A percentile compares a stretch with the other conserved stretches of the same genome.
Evolutionary conservation across 768 basidiomycete species (phyloP).

Genomic region (Rossbeevera mucosa): DNA sequence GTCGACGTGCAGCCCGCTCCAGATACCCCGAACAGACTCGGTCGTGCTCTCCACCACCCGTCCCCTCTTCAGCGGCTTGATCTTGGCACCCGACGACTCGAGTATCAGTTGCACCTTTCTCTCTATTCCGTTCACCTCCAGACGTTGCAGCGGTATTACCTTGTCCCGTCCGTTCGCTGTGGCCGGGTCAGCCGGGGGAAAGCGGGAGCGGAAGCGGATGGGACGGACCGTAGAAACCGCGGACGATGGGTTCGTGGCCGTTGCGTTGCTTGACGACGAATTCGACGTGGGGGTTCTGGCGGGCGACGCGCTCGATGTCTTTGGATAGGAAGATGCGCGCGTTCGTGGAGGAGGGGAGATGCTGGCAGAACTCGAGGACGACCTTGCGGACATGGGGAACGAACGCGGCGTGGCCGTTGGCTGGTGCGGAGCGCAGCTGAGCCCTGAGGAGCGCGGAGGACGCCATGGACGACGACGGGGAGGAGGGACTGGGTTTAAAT

Average conservation of each 20-base stretch:
- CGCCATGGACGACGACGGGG: slow-evolving; percentile 25
- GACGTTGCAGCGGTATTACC: slow-evolving; percentile 73
- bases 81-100: slow-evolving; percentile 84
- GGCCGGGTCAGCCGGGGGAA: slow-evolving; percentile 11
- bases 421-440: slow-evolving; percentile 51
- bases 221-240: slow-evolving; percentile 72
- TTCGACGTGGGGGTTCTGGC: slow-evolving; percentile 76
- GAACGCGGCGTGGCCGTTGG: slow-evolving; percentile 73
- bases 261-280: slow-evolving; percentile 75
- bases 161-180: slow-evolving; percentile 85
- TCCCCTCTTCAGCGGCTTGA: slow-evolving; percentile 65
- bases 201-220: slow-evolving; percentile 1
- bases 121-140: slow-evolving; percentile 69
- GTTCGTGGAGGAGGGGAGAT: slow-evolving; percentile 70
- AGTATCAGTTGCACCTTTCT: slow-evolving; percentile 79
- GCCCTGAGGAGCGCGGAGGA: slow-evolving; percentile 40
- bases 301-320: slow-evolving; percentile 60
- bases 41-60: slow-evolving; percentile 71
- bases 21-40: slow-evolving; percentile 81
- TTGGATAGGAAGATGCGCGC: slow-evolving; percentile 66
- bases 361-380: slow-evolving; percentile 86
- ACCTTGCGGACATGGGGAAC: slow-evolving; percentile 79
- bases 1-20: slow-evolving; percentile 83
- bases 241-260: slow-evolving; percentile 70
- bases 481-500: slow-evolving; percentile 25